Base-by-base conservation (phyloP, 495 filamentous ascomycete species). In the Astrothelium subdiscretum region DNA sequence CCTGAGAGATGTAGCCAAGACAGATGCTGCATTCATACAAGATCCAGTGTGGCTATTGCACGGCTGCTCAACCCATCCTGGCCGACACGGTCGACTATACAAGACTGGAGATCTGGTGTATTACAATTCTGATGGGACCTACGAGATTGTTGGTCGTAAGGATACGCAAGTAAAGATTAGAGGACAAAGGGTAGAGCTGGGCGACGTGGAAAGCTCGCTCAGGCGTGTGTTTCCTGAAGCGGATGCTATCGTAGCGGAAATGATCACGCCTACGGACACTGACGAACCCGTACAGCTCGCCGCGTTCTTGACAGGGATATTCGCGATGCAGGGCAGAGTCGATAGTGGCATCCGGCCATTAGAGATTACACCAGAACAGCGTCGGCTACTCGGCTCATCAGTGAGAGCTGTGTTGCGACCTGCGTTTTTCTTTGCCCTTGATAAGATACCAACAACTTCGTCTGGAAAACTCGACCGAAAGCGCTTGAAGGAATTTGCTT, bases 1-100 rank as follows among this genome's bases (percentile, higher is more conserved):
- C 66, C 77, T 94, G 32, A 91, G 92, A 22, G 67, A 78, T 31
- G 44, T 58, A 1, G 65, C 66, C 51, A 72, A 70, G 59, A 77
- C 73, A 0, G 65, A 48, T 13, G 62, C 58, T 18, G 66, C 69
- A 2, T 78, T 77, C 63, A 63, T 77, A 6, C 59, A 59, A 4
- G 38, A 66, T 24, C 66, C 66, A 3, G 29, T 29, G 2, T 72
- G 68, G 68, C 58, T 60, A 12, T 8, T 15, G 8, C 35, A 15
- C 15, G 35, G 35, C 35, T 38, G 8, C 8, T 6, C 8, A 38
- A 15, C 8, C 8, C 35, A 38, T 38, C 35, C 35, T 8, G 35
- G 35, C 35, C 35, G 35, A 1, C 35, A 1, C 15, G 35, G 51
- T n/a, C 8, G 68, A 42, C n/a, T 69, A 2, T 69, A 66, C 62